Conservation (phyloP, 1,139 yeast species). For the Yamadazyma pseudoaaseri region DNA sequence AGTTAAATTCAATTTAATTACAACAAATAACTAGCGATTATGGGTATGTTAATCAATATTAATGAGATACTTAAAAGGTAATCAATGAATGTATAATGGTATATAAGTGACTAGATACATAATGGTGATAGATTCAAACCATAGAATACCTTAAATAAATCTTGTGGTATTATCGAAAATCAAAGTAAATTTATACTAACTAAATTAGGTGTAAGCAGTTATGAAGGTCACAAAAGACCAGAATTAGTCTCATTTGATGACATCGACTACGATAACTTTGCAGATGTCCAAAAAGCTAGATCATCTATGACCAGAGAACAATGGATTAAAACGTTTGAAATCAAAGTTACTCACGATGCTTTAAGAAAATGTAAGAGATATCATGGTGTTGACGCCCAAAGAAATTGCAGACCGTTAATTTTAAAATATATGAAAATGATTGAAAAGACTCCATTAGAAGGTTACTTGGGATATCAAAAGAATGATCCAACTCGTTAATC, state of each 20-base stretch:
- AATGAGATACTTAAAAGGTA: too few relatives aligned
- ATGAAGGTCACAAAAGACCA: conserved; percentile 59
- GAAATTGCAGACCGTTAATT: conserved; percentile 58
- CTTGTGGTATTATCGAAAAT: not conserved
- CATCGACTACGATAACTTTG: conserved; percentile 68
- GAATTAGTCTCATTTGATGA: conserved; percentile 82
- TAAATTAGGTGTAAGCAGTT: conserved; percentile 39
- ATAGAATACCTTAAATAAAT: too few relatives aligned
- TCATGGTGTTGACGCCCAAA: conserved; percentile 76
- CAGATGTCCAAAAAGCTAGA: conserved; percentile 70
- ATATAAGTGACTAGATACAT: too few relatives aligned
- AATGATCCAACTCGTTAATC: conserved; percentile 63
- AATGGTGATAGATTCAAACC: too few relatives aligned
- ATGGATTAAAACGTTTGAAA: conserved; percentile 69
- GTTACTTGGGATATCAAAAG: conserved; percentile 80
- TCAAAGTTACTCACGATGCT: conserved; percentile 70
- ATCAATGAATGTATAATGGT: too few relatives aligned
- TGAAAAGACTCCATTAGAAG: conserved; percentile 65
- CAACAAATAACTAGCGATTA: conserved; percentile 2
- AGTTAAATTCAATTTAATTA: conserved; percentile 13
- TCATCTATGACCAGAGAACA: conserved; percentile 77
- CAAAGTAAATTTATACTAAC: too few relatives aligned
- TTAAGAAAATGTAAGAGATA: conserved; percentile 74
- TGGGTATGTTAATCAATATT: conserved; percentile 5
- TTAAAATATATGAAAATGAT: conserved; percentile 78